Evolutionary conservation across 2,329 filamentous ascomycete genomes (phyloP).

Genomic region (Fusarium albidum): DNA sequence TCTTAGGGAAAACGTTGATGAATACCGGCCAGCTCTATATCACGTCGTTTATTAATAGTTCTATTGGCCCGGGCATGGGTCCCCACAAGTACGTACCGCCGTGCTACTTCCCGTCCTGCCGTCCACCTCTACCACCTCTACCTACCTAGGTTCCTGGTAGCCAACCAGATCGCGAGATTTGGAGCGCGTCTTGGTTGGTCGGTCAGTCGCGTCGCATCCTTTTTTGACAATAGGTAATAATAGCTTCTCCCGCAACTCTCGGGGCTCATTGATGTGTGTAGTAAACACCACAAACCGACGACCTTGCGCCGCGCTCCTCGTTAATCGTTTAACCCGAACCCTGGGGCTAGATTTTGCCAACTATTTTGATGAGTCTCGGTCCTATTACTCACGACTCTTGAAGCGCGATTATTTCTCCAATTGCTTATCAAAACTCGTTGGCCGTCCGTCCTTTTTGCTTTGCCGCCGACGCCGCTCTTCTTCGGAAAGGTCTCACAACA

Average conservation of each 20-base stretch:
- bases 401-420: constrained; percentile 10
- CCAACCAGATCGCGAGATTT: constrained; percentile 3
- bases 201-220: constrained; percentile 35
- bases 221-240: not conserved
- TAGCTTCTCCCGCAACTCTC: constrained; percentile 27
- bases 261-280: constrained; percentile 27
- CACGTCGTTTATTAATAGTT: too few species aligned
- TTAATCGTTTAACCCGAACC: constrained; percentile 16
- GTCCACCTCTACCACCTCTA: too few species aligned
- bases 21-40: too few species aligned
- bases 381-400: constrained; percentile 4
- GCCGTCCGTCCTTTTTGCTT: too few species aligned
- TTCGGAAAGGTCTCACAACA: constrained; percentile 20
- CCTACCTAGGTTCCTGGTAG: too few species aligned
- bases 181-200: constrained; percentile 30
- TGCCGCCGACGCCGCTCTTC: constrained; percentile 12
- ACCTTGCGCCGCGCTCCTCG: constrained; percentile 33
- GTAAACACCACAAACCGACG: constrained; percentile 20
- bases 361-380: constrained; percentile 15
- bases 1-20: too few species aligned
- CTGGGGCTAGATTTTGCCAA: constrained; percentile 4
- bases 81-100: too few species aligned
- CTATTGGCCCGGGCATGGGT: too few species aligned
- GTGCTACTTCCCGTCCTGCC: too few species aligned
- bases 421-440: constrained; percentile 18